A percentile compares a stretch with the other conserved stretches of the same genome.
phyloP scores from a whole-genome alignment of 495 filamentous ascomycete genomes.

The Daldinia caldariorum region DNA sequence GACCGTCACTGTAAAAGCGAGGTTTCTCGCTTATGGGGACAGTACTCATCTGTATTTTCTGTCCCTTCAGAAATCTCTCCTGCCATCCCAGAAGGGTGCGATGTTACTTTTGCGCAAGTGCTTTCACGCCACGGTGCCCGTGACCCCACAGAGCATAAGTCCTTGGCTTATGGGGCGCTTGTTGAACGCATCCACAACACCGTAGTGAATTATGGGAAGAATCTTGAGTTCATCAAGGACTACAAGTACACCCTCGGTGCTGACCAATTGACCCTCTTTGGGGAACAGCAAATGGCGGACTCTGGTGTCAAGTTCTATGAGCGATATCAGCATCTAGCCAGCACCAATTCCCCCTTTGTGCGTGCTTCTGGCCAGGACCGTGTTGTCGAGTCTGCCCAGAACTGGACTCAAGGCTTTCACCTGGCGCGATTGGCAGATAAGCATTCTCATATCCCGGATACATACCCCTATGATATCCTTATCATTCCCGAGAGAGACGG shows the following conservation, averaged over 20 bases:
- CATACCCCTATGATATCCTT: slow-evolving; percentile 66
- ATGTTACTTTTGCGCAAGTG: slow-evolving; percentile 79
- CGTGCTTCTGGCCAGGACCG: slow-evolving; percentile 74
- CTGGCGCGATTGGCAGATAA: slow-evolving; percentile 61
- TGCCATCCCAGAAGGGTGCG: slow-evolving; percentile 68
- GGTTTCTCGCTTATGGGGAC: slow-evolving; percentile 80
- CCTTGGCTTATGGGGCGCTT: slow-evolving; percentile 62
- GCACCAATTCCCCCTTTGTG: slow-evolving; percentile 70
- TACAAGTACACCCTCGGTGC: slow-evolving; percentile 79
- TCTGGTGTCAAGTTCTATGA: slow-evolving; percentile 78
- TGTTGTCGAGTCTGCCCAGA: slow-evolving; percentile 76
- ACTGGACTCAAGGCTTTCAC: slow-evolving; percentile 78
- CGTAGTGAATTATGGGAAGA: slow-evolving; percentile 64
- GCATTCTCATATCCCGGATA: slow-evolving; percentile 41
- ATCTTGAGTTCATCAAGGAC: slow-evolving; percentile 69
- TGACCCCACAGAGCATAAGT: slow-evolving; percentile 75
- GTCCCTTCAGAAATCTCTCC: slow-evolving; percentile 70
- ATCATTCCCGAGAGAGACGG: slow-evolving; percentile 69
- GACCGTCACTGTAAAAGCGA: slow-evolving; percentile 66
- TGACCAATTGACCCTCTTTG: slow-evolving; percentile 78
- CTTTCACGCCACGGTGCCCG: slow-evolving; percentile 87
- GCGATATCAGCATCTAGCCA: slow-evolving; percentile 70
- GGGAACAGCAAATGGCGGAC: slow-evolving; percentile 75
- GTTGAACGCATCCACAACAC: slow-evolving; percentile 69
- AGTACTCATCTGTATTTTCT: slow-evolving; percentile 84